A percentile compares a stretch with the other conserved stretches of the same genome.
These are phyloP conservation scores for Tricholoma furcatifolium DNA, from an alignment of 768 basidiomycete genomes.

Conservation along the genomic window DNA sequence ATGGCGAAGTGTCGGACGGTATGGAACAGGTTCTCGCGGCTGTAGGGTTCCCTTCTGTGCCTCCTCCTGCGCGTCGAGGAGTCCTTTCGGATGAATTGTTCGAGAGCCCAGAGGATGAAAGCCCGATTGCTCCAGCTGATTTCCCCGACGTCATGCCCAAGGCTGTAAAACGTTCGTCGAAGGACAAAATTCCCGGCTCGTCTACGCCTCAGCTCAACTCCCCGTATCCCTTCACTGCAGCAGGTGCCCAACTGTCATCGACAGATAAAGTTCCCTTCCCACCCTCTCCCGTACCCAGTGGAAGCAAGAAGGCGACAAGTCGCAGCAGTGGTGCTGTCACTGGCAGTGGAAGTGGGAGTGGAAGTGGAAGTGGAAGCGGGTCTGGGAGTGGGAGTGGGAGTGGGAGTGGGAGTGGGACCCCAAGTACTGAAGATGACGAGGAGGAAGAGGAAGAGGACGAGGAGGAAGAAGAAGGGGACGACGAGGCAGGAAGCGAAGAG, in stretches of 20 bases:
- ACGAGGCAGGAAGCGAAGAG: conserved; percentile 44
- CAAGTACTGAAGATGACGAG: conserved; percentile 29
- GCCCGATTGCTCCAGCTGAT: conserved; percentile 12
- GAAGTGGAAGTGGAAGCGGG: conserved; percentile 7
- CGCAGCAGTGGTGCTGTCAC: conserved; percentile 15
- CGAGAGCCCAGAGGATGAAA: conserved; percentile 41
- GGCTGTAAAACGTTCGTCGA: conserved; percentile 44
- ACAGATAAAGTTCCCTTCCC: conserved; percentile 74
- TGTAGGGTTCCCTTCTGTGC: conserved; percentile 49
- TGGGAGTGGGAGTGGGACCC: conserved; percentile 26
- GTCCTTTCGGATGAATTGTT: conserved; percentile 69
- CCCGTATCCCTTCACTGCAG: conserved; percentile 72
- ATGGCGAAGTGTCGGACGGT: conserved; percentile 41
- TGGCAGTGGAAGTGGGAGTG: conserved; percentile 20
- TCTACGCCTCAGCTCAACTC: conserved; percentile 45
- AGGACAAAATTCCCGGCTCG: conserved; percentile 39
- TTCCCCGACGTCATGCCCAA: conserved; percentile 40
- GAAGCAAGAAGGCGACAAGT: conserved; percentile 18
- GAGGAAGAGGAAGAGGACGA: conserved; percentile 28
- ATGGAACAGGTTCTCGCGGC: conserved; percentile 61
- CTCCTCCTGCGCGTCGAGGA: conserved; percentile 54
- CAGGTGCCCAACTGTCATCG: conserved; percentile 59
- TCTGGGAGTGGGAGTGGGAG: conserved; percentile 20
- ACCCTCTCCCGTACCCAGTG: conserved; percentile 48
- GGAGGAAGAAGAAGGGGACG: conserved; percentile 33